These are phyloP conservation scores for Populus trichocarpa DNA, from an alignment of 441 rosid species.

Conservation along the genomic window DNA sequence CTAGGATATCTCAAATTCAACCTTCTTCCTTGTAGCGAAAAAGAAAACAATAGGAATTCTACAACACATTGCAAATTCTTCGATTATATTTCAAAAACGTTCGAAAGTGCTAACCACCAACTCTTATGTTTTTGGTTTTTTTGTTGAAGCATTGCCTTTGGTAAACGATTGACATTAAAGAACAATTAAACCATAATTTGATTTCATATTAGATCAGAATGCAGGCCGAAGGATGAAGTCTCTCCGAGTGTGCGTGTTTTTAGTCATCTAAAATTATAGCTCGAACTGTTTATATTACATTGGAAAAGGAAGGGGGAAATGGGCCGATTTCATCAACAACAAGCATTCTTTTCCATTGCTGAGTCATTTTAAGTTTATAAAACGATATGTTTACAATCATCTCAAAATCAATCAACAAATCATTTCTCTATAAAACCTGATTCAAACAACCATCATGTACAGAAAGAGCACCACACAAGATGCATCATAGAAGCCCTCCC, in stretches of 20 bases:
- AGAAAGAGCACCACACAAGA: conserved; percentile 3
- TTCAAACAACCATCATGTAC: conserved; percentile 25
- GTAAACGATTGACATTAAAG: neutral
- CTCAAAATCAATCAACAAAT: conserved; percentile 21
- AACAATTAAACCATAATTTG: neutral
- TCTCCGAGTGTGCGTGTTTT: neutral
- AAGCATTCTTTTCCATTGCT: neutral
- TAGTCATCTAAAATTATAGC: neutral
- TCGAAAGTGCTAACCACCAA: neutral
- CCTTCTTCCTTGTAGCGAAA: neutral
- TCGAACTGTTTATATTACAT: neutral
- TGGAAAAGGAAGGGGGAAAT: neutral
- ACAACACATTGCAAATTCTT: neutral
- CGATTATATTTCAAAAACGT: too few species aligned
- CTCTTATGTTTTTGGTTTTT: neutral
- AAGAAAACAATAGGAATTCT: too few species aligned
- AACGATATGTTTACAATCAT: conserved; percentile 11
- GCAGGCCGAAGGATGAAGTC: neutral
- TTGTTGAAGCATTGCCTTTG: neutral
- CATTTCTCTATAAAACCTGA: conserved; percentile 17
- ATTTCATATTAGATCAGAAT: too few species aligned
- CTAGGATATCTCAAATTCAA: neutral
- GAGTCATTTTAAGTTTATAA: neutral
- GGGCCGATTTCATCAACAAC: neutral
- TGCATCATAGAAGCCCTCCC: neutral